A percentile compares a stretch with the other conserved stretches of the same genome.
phyloP scores from a whole-genome alignment of 345 rosid genomes.

The Citrus medica region DNA sequence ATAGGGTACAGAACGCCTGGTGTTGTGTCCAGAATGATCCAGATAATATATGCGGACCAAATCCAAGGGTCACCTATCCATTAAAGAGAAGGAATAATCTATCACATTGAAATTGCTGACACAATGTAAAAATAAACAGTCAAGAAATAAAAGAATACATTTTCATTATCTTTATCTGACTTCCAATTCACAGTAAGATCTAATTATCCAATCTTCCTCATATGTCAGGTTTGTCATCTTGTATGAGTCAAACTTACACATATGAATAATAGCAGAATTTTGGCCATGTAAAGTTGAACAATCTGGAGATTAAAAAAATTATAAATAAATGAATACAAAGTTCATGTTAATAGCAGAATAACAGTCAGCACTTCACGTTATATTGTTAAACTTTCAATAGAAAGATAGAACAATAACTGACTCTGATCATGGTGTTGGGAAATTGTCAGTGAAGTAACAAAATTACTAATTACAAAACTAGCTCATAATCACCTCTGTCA shows the following conservation, averaged over 20 bases:
- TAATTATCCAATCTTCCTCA: too few species aligned
- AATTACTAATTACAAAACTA: slow-evolving; percentile 7
- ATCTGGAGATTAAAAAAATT: too few species aligned
- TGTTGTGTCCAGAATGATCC: slow-evolving; percentile 70
- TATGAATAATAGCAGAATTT: not conserved
- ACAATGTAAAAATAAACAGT: not conserved
- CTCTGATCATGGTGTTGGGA: not conserved
- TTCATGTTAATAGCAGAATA: not conserved
- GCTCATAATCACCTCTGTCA: slow-evolving; percentile 61
- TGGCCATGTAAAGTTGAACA: not conserved
- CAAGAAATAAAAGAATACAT: not conserved
- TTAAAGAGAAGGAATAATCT: slow-evolving; percentile 8
- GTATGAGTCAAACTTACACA: too few species aligned
- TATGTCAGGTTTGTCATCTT: too few species aligned
- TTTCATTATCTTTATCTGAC: too few species aligned
- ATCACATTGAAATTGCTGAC: slow-evolving; percentile 9
- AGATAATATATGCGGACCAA: slow-evolving; percentile 59
- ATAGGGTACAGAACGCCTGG: slow-evolving; percentile 77
- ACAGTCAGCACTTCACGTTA: not conserved
- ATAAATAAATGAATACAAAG: not conserved
- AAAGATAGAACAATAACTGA: not conserved
- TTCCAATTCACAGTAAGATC: too few species aligned
- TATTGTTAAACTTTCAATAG: not conserved
- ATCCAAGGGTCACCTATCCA: slow-evolving; percentile 83
- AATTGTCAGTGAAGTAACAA: not conserved